Base-by-base conservation (phyloP, 2,329 filamentous ascomycete species). In the Phialophora macrospora region DNA sequence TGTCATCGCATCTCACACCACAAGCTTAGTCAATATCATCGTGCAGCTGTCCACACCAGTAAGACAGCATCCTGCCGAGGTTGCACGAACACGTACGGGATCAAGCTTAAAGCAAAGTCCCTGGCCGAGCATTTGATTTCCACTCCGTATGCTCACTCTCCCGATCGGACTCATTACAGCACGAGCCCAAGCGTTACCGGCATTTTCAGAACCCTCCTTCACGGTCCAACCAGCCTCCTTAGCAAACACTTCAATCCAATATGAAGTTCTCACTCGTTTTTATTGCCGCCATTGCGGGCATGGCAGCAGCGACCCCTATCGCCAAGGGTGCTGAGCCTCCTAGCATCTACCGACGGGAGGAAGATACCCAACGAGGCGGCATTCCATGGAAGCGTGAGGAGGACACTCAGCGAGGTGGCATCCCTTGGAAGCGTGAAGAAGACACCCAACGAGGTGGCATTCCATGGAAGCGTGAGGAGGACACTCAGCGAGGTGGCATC, bases 321-420 rank as follows among this genome's bases (percentile, higher is more conserved):
- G 54, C 32, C 54, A 56, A 56, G 12, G 54, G 54, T 24, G 54
- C 54, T 6, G 54, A 44, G 54, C 54, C 54, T 24, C 54, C 54
- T 17, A 56, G 54, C 54, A 56, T 56, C 54, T 56, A 56, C 32
- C 54, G 54, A 22, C 54, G 48, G n/a, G 48, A 6, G 24, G 48
- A 24, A 24, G 48, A 51, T 1, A 51, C 48, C 20, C 8, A 51
- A 26, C 48, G 48, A 14, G 46, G 46, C 4, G 46, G 46, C 3
- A 49, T 38, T 14, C 34, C 34, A 3, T 38, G 34, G 34, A 38
- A 38, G 34, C 54, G 46, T 4, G 46, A 4, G 11, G 46, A 49
- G 8, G 46, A 49, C 2, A 49, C 46, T 4, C 4, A 49, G 4
- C 46, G 46, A 3, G 46, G 46, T 7, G 46, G 46, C 7, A 49